These are phyloP conservation scores for Populus deltoides DNA, from an alignment of 345 rosid species.

Conservation along the genomic window DNA sequence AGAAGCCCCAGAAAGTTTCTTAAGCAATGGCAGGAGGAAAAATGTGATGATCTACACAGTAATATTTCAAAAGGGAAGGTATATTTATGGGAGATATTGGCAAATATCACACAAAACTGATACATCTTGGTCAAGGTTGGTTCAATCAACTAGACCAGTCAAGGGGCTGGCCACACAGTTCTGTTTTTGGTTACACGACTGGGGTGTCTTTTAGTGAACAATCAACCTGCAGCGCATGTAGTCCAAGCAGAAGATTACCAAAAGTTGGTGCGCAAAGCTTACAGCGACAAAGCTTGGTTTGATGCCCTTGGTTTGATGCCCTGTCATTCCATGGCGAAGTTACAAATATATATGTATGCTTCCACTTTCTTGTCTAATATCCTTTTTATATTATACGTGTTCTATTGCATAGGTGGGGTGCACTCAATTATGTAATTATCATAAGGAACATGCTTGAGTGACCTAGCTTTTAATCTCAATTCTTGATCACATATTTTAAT, in stretches of 20 bases:
- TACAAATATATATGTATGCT: not conserved
- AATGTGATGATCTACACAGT: constrained; percentile 1
- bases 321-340: constrained; percentile 13
- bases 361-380: not conserved
- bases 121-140: not conserved
- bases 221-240: not conserved
- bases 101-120: constrained; percentile 7
- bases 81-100: constrained; percentile 33
- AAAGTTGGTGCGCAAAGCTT: constrained; percentile 7
- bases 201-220: not conserved
- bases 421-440: not conserved
- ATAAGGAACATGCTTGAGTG: no score
- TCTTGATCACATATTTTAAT: no score
- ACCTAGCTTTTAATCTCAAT: no score
- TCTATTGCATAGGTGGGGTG: not conserved
- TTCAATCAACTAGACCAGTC: not conserved
- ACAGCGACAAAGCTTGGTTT: not conserved
- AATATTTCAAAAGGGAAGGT: constrained; percentile 23
- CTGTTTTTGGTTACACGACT: not conserved
- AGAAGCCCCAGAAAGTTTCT: constrained; percentile 30
- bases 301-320: constrained; percentile 2
- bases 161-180: not conserved
- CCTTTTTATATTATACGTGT: no score
- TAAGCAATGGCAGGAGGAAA: not conserved
- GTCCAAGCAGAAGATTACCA: constrained; percentile 15